Conservation (phyloP, 768 basidiomycete species). For the Termitomyces sp. region DNA sequence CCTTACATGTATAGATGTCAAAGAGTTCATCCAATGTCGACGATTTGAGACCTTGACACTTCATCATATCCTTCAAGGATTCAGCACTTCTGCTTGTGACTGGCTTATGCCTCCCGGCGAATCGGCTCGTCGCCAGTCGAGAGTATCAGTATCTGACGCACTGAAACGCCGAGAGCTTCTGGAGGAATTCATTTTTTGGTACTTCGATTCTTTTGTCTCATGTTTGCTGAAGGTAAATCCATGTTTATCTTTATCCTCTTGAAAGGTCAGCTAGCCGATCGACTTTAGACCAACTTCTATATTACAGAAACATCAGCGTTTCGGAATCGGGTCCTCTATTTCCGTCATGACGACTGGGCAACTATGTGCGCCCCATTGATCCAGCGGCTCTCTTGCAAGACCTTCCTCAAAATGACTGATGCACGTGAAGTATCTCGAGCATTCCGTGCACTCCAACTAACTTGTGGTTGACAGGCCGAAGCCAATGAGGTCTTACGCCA, state of each 20-base stretch:
- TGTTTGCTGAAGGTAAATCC: slow-evolving; percentile 64
- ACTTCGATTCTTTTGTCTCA: slow-evolving; percentile 81
- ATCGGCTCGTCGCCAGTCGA: slow-evolving; percentile 31
- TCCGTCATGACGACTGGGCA: slow-evolving; percentile 94
- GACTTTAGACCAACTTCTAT: slow-evolving; percentile 80
- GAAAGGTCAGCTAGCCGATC: neutral
- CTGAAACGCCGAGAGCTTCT: slow-evolving; percentile 76
- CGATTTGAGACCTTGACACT: slow-evolving; percentile 80
- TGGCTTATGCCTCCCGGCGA: slow-evolving; percentile 61
- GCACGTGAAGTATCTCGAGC: slow-evolving; percentile 31
- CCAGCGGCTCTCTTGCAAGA: slow-evolving; percentile 60
- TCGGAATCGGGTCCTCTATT: slow-evolving; percentile 81
- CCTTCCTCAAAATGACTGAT: slow-evolving; percentile 65
- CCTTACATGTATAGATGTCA: slow-evolving; percentile 46
- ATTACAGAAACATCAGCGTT: slow-evolving; percentile 88
- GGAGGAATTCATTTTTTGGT: slow-evolving; percentile 92
- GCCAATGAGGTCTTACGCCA: slow-evolving; percentile 63
- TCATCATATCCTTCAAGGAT: slow-evolving; percentile 71
- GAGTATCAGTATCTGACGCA: slow-evolving; percentile 61
- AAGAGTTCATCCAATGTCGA: slow-evolving; percentile 65
- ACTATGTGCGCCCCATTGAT: slow-evolving; percentile 76
- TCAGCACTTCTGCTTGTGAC: slow-evolving; percentile 68
- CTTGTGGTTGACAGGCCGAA: slow-evolving; percentile 40
- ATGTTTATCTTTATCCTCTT: slow-evolving; percentile 15
- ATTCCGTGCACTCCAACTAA: neutral